Percentiles rank a stretch among this genome's conserved stretches.
These are phyloP conservation scores for Lactarius sp. DNA, from an alignment of 768 basidiomycete species.

Conservation along the genomic window DNA sequence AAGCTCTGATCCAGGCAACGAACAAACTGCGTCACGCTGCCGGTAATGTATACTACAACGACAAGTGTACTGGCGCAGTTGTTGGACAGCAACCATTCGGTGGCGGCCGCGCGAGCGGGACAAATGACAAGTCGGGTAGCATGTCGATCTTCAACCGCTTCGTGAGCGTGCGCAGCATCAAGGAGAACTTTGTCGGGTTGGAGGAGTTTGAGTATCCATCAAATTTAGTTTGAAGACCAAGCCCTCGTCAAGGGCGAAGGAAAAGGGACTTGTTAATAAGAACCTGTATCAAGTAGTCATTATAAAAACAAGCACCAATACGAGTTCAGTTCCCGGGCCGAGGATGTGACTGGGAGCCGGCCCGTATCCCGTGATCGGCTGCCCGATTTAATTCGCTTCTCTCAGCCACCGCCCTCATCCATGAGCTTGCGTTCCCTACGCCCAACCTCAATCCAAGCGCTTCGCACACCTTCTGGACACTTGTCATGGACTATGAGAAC, in stretches of 20 bases:
- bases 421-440: neutral
- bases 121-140: constrained; percentile 97
- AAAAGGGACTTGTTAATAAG: neutral
- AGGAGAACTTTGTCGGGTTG: constrained; percentile 90
- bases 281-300: neutral
- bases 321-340: neutral
- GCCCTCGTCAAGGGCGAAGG: neutral
- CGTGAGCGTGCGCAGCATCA: constrained; percentile 87
- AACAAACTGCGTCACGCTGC: constrained; percentile 85
- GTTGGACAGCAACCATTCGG: constrained; percentile 99
- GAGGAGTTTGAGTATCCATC: constrained; percentile 83
- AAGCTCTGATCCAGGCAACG: constrained; percentile 72
- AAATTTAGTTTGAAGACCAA: constrained; percentile 56
- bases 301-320: neutral
- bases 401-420: neutral
- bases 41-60: constrained; percentile 97
- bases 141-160: constrained; percentile 74
- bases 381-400: neutral
- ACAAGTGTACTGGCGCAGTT: constrained; percentile 96
- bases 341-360: neutral
- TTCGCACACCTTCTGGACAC: neutral
- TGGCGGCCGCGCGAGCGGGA: constrained; percentile 87
- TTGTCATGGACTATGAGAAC: constrained; percentile 4
- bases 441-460: neutral
- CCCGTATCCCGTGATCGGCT: neutral